These are phyloP conservation scores for Sparassis latifolia DNA, from an alignment of 1,284 basidiomycete species.

Conservation along the genomic window DNA sequence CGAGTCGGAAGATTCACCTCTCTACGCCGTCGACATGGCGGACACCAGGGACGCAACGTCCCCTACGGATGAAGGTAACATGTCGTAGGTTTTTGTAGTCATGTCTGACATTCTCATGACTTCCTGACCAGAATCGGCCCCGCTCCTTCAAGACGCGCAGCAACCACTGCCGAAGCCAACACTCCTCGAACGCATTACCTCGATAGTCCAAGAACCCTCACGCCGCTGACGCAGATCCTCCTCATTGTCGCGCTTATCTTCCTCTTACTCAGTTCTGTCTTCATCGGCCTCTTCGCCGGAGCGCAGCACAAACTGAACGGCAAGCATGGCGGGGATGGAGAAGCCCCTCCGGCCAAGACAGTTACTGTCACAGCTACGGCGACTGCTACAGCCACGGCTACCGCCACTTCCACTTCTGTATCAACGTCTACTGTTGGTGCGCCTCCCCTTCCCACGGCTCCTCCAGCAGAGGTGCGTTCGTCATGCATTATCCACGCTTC, in stretches of 20 bases:
- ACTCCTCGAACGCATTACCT: conserved; percentile 45
- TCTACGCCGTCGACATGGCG: conserved; percentile 16
- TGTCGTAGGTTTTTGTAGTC: background rate
- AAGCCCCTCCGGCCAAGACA: conserved; percentile 14
- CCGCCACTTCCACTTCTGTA: conserved; percentile 21
- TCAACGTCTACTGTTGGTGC: conserved; percentile 20
- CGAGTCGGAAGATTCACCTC: background rate
- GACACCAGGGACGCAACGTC: conserved; percentile 17
- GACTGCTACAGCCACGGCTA: conserved; percentile 23
- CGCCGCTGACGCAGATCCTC: conserved; percentile 81
- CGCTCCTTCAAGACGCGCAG: conserved; percentile 22
- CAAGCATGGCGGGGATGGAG: conserved; percentile 23
- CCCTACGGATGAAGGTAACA: conserved; percentile 21
- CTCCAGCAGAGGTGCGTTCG: conserved; percentile 40
- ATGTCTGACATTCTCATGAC: background rate
- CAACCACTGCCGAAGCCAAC: conserved; percentile 23
- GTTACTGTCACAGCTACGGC: conserved; percentile 28
- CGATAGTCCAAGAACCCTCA: conserved; percentile 69
- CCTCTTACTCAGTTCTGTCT: conserved; percentile 77
- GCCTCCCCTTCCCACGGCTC: conserved; percentile 34
- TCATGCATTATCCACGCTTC: no score
- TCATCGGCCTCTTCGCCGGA: conserved; percentile 90
- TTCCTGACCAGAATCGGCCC: conserved; percentile 22
- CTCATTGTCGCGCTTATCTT: conserved; percentile 71
- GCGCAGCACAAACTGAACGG: conserved; percentile 70